Percentiles rank a stretch among this genome's conserved stretches.
Evolutionary conservation across 768 basidiomycete species (phyloP).

Genomic region (Tylopilus felleus): DNA sequence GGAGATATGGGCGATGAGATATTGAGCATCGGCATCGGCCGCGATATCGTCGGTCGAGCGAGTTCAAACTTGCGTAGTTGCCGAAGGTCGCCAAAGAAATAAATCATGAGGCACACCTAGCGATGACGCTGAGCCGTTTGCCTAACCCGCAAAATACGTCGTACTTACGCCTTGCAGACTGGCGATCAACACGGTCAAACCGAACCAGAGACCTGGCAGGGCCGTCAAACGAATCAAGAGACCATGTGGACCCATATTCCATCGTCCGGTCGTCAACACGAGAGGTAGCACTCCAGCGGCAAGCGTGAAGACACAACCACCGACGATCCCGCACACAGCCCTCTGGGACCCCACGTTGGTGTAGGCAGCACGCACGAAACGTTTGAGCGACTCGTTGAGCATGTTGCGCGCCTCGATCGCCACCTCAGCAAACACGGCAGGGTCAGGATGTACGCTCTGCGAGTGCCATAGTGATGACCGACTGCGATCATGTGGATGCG

Average conservation of each 20-base stretch:
- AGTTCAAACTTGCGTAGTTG: conserved; percentile 79
- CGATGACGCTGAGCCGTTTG: conserved; percentile 4
- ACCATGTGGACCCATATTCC: conserved; percentile 26
- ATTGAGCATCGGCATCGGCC: conserved; percentile 26
- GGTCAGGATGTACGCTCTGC: conserved; percentile 54
- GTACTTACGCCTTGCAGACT: conserved; percentile 61
- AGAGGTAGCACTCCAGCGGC: conserved; percentile 49
- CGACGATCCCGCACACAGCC: conserved; percentile 66
- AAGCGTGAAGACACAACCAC: conserved; percentile 50
- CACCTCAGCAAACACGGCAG: conserved; percentile 58
- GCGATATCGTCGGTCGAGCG: conserved; percentile 62
- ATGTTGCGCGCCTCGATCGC: conserved; percentile 53
- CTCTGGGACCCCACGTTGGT: conserved; percentile 67
- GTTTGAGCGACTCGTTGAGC: conserved; percentile 60
- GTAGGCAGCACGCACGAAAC: conserved; percentile 67
- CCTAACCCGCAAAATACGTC: background rate
- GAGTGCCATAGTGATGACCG: conserved; percentile 24
- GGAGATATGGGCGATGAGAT: conserved; percentile 16
- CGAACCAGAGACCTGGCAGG: conserved; percentile 68
- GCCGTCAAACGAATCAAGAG: conserved; percentile 60
- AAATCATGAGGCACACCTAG: conserved; percentile 66
- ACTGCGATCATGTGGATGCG: conserved; percentile 2
- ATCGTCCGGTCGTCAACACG: conserved; percentile 44
- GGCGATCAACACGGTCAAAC: conserved; percentile 56
- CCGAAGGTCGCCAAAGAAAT: conserved; percentile 74